Conservation (phyloP, 78 protist genomes). For the Mastigamoeba balamuthi region DNA sequence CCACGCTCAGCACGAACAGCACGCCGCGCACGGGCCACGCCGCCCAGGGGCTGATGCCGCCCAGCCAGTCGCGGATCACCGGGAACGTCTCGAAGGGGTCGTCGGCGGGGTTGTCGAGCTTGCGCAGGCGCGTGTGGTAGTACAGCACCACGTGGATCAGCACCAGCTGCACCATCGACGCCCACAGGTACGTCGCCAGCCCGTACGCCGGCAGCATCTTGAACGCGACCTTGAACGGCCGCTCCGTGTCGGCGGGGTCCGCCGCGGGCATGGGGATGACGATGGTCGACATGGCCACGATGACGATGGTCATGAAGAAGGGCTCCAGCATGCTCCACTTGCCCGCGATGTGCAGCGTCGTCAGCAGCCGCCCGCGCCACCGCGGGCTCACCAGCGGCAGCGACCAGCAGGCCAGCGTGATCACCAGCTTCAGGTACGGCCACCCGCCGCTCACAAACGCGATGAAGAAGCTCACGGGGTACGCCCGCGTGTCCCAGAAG, state of each 20-base stretch:
- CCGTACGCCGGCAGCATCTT: constrained; percentile 18
- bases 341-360: constrained; percentile 25
- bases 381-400: background rate
- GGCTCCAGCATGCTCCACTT: constrained; percentile 45
- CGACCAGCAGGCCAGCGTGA: constrained; percentile 8
- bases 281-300: constrained; percentile 3
- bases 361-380: background rate
- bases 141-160: constrained; percentile 15
- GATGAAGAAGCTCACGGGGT: constrained; percentile 19
- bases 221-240: background rate
- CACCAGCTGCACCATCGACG: constrained; percentile 14
- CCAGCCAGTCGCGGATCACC: too few species aligned
- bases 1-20: too few species aligned
- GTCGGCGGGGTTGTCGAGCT: too few species aligned
- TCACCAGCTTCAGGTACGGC: constrained; percentile 45
- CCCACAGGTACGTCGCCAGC: constrained; percentile 4
- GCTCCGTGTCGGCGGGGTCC: background rate
- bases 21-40: too few species aligned
- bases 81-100: too few species aligned
- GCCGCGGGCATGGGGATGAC: background rate
- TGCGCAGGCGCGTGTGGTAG: too few species aligned
- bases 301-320: constrained; percentile 15
- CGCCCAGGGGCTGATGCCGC: too few species aligned
- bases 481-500: constrained; percentile 41
- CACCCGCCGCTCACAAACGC: constrained; percentile 33